Base-by-base conservation (phyloP, 2,329 filamentous ascomycete species). In the Penicillium italicum region DNA sequence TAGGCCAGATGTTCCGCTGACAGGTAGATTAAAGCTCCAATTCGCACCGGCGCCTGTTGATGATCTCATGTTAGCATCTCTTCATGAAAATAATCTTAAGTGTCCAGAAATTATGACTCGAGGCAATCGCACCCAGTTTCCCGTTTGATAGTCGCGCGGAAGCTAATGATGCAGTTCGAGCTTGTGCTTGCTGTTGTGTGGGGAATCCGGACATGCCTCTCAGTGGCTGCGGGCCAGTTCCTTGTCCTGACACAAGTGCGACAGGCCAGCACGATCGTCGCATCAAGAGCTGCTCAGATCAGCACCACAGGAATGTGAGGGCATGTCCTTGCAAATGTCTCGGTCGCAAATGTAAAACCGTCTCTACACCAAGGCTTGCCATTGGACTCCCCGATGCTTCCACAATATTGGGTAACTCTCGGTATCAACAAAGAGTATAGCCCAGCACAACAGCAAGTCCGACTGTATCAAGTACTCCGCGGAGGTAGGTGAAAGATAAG, bases 21-120 rank as follows among this genome's bases (percentile, higher is more conserved):
- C 77, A 41, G 81, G 80, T 52, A 80, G 71, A 46, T 80, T 80
- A 67, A 84, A 84, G 46, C 79, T 81, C 82, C 82, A 85, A 68
- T 80, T 80, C 58, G 80, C 77, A 65, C 78, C 79, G 64, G 76
- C 79, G 50, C 81, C 82, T 79, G 69, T 45, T 66, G 22, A 52
- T 41, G 40, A 47, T 50, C 28, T 2, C 33, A 41, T 26, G 47
- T 72, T 64, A 72, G 69, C 62, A 56, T 61, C 57, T 34, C 26
- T 48, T 53, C 26, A 11, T 38, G 37, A 30, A 26, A 40, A 53
- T 37, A 45, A 31, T 31, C 18, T 40, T 34, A 22, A 44, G 43
- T 53, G 48, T 46, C 18, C 26, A 55, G 24, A 46, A 31, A 28
- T 6, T 34, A 31, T 33, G 20, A 28, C 22, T 26, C 44, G 47